These are phyloP conservation scores for Nakazawaea ishiwadae DNA, from an alignment of 805 yeast species.

Conservation along the genomic window DNA sequence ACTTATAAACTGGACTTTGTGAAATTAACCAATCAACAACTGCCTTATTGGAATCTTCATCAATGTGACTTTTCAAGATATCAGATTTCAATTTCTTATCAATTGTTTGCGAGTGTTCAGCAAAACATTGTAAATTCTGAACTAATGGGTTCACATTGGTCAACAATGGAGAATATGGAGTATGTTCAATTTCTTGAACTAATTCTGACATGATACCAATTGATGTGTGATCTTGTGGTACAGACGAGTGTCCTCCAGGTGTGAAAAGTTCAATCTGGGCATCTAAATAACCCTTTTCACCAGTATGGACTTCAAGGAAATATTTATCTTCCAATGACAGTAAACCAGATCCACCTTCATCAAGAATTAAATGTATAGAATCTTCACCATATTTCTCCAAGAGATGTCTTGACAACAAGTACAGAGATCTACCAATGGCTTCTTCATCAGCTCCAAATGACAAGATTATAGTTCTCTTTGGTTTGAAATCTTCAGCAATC, in stretches of 20 bases:
- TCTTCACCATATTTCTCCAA: slow-evolving; percentile 51
- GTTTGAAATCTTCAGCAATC: slow-evolving; percentile 45
- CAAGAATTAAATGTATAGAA: slow-evolving; percentile 56
- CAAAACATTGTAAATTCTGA: slow-evolving; percentile 53
- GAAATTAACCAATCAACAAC: slow-evolving; percentile 27
- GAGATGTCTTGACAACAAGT: slow-evolving; percentile 38
- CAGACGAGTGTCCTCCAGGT: slow-evolving; percentile 77
- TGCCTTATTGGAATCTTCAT: slow-evolving; percentile 28
- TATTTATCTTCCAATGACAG: slow-evolving; percentile 39
- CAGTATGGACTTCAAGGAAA: slow-evolving; percentile 50
- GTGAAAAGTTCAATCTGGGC: slow-evolving; percentile 44
- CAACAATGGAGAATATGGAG: slow-evolving; percentile 45
- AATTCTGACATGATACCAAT: slow-evolving; percentile 66
- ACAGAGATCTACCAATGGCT: slow-evolving; percentile 62
- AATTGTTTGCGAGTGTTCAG: slow-evolving; percentile 37
- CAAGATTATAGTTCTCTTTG: slow-evolving; percentile 57
- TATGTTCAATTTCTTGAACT: slow-evolving; percentile 46
- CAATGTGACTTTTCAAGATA: slow-evolving; percentile 31
- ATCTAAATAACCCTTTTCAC: slow-evolving; percentile 54
- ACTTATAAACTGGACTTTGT: slow-evolving; percentile 21
- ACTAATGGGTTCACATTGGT: slow-evolving; percentile 54
- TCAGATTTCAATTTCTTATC: slow-evolving; percentile 21
- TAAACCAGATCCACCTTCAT: slow-evolving; percentile 55
- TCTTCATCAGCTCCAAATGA: slow-evolving; percentile 82
- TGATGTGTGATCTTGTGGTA: slow-evolving; percentile 76